phyloP scores from a whole-genome alignment of 352 stramenopile species.

The Pythium brassicae region DNA sequence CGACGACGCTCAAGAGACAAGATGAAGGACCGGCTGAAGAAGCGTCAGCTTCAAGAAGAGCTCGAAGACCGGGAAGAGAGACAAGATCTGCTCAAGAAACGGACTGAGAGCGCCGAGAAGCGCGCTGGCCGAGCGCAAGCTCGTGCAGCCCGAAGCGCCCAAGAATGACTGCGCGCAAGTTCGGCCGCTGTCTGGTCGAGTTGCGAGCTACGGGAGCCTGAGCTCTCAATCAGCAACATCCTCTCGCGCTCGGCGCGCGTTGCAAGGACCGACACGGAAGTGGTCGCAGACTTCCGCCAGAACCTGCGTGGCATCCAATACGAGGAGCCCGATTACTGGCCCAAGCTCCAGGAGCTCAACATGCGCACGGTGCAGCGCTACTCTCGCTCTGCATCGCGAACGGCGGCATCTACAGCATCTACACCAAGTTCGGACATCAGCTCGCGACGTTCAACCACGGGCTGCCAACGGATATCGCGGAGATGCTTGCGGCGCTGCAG shows the following conservation, averaged over 20 bases:
- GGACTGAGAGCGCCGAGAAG: too few species aligned
- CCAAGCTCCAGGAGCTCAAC: conserved; percentile 59
- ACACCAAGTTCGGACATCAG: conserved; percentile 98
- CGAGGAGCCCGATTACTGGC: conserved; percentile 51
- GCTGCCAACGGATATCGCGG: conserved; percentile 92
- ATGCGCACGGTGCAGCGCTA: conserved; percentile 83
- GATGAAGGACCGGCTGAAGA: too few species aligned
- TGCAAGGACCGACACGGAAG: conserved; percentile 32
- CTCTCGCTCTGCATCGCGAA: conserved; percentile 91
- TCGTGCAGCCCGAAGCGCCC: too few species aligned
- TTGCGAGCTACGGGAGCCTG: too few species aligned
- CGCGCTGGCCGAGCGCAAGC: too few species aligned
- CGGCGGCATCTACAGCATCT: conserved; percentile 93
- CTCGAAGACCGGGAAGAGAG: too few species aligned
- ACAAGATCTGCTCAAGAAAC: too few species aligned
- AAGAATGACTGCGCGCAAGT: too few species aligned
- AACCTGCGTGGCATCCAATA: conserved; percentile 42
- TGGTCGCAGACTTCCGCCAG: conserved; percentile 48
- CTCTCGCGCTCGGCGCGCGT: conserved; percentile 63
- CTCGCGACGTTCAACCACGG: conserved; percentile 96
- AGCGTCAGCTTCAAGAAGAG: too few species aligned
- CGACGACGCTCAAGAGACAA: too few species aligned
- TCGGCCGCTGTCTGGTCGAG: too few species aligned
- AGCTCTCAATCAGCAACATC: conserved; percentile 35
- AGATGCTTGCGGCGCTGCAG: conserved; percentile 88